Conservation (phyloP, 805 yeast species). For the Tetrapisispora arboricola region DNA sequence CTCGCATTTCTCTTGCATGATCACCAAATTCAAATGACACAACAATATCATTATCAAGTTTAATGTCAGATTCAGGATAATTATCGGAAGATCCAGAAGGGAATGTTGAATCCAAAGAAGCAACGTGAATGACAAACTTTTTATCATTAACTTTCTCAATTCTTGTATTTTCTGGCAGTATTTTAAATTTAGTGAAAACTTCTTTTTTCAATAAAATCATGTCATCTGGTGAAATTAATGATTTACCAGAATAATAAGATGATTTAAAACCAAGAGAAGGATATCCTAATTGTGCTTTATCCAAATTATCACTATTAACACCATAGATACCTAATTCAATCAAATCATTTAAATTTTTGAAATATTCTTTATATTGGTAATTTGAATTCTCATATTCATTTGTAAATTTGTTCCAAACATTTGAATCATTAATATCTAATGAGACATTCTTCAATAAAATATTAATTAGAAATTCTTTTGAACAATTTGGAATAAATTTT, state of each 20-base stretch:
- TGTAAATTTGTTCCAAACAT: background rate
- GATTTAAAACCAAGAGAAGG: conserved; percentile 68
- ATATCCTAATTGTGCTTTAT: conserved; percentile 57
- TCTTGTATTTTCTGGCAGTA: conserved; percentile 64
- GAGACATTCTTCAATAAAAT: background rate
- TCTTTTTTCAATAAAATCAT: conserved; percentile 51
- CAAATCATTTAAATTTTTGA: conserved; percentile 23
- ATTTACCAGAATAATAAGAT: conserved; percentile 53
- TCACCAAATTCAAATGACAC: conserved; percentile 66
- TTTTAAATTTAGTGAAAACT: conserved; percentile 22
- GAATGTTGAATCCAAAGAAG: conserved; percentile 50
- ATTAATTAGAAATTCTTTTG: conserved; percentile 33
- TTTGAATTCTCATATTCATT: background rate
- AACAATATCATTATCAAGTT: conserved; percentile 31
- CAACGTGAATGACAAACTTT: conserved; percentile 53
- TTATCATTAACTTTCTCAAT: conserved; percentile 44
- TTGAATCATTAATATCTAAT: conserved; percentile 1
- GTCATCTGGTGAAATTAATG: conserved; percentile 40
- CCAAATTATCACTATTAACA: conserved; percentile 28
- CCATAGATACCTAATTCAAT: conserved; percentile 43
- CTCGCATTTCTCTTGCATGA: conserved; percentile 52
- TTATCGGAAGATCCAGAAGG: conserved; percentile 11
- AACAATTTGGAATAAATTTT: conserved; percentile 65
- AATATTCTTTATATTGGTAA: conserved; percentile 4
- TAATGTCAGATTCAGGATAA: conserved; percentile 40